phyloP scores from a whole-genome alignment of 768 basidiomycete genomes.

The Podaxis pistillaris region DNA sequence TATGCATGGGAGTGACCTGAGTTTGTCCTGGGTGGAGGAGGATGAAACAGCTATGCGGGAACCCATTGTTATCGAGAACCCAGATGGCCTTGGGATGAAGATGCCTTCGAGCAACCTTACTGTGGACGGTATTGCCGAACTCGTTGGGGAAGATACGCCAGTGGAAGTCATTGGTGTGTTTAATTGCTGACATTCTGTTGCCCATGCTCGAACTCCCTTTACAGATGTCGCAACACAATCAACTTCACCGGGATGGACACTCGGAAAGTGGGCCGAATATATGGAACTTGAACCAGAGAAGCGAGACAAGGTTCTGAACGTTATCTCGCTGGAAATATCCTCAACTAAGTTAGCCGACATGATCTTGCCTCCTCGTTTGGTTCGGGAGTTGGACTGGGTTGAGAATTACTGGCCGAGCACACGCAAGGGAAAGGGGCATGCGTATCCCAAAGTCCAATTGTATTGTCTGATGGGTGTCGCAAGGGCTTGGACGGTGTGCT shows the following conservation, averaged over 20 bases:
- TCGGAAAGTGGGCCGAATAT: conserved; percentile 90
- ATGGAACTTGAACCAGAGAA: conserved; percentile 63
- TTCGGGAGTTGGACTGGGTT: conserved; percentile 94
- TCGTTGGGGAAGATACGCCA: conserved; percentile 74
- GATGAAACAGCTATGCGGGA: conserved; percentile 76
- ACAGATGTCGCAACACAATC: conserved; percentile 88
- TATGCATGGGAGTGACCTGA: conserved; percentile 67
- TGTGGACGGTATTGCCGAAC: conserved; percentile 76
- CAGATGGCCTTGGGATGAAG: conserved; percentile 86
- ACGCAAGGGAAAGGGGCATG: conserved; percentile 66
- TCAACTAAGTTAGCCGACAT: conserved; percentile 77
- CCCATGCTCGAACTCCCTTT: neutral
- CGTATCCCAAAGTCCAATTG: conserved; percentile 90
- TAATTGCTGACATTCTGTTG: neutral
- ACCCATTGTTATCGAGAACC: conserved; percentile 76
- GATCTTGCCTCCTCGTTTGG: conserved; percentile 80
- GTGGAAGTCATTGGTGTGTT: conserved; percentile 88
- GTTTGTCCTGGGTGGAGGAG: conserved; percentile 69
- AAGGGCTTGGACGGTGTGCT: conserved; percentile 87
- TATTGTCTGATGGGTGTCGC: conserved; percentile 98
- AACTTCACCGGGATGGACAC: conserved; percentile 81
- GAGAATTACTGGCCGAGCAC: conserved; percentile 91
- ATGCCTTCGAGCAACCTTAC: conserved; percentile 75
- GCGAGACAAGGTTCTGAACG: conserved; percentile 89
- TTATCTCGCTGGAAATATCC: conserved; percentile 93